A percentile compares a stretch with the other conserved stretches of the same genome.
Evolutionary conservation across 2,329 filamentous ascomycete genomes (phyloP).

Genomic region (Claviceps digitariae): DNA sequence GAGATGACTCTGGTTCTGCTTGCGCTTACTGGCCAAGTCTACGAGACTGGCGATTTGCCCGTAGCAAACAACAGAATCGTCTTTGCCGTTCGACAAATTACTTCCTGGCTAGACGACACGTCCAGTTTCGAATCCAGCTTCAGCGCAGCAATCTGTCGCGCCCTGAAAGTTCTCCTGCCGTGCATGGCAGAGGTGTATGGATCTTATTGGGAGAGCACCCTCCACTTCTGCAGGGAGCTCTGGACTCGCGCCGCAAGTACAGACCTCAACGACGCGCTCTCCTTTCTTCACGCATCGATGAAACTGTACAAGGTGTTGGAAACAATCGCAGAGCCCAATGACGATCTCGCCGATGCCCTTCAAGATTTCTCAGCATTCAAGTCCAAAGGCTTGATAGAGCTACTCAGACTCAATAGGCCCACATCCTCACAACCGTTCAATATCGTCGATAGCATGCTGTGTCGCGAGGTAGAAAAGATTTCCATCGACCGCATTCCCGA

Average conservation of each 20-base stretch:
- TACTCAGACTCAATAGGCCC: conserved; percentile 42
- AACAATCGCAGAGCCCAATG: conserved; percentile 59
- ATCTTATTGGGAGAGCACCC: conserved; percentile 62
- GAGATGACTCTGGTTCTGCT: conserved; percentile 38
- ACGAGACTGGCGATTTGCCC: conserved; percentile 37
- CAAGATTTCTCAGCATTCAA: conserved; percentile 43
- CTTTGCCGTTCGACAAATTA: conserved; percentile 69
- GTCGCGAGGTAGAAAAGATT: conserved; percentile 52
- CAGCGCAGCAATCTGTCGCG: conserved; percentile 39
- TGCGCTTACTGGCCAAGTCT: conserved; percentile 38
- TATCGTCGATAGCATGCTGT: conserved; percentile 63
- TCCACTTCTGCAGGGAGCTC: conserved; percentile 43
- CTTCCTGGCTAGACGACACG: conserved; percentile 51
- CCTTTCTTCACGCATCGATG: conserved; percentile 58
- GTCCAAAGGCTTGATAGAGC: conserved; percentile 43
- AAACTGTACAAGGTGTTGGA: conserved; percentile 54
- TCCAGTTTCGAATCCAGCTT: conserved; percentile 30
- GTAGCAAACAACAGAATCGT: conserved; percentile 57
- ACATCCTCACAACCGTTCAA: conserved; percentile 49
- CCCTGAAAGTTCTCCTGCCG: conserved; percentile 50
- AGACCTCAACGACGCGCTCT: conserved; percentile 34
- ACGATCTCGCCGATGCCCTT: conserved; percentile 70
- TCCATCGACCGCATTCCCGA: conserved; percentile 49
- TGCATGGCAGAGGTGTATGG: conserved; percentile 74
- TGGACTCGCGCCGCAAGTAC: conserved; percentile 38